These are phyloP conservation scores for Remersonia thermophila DNA, from an alignment of 2,329 filamentous ascomycete species.

Conservation along the genomic window DNA sequence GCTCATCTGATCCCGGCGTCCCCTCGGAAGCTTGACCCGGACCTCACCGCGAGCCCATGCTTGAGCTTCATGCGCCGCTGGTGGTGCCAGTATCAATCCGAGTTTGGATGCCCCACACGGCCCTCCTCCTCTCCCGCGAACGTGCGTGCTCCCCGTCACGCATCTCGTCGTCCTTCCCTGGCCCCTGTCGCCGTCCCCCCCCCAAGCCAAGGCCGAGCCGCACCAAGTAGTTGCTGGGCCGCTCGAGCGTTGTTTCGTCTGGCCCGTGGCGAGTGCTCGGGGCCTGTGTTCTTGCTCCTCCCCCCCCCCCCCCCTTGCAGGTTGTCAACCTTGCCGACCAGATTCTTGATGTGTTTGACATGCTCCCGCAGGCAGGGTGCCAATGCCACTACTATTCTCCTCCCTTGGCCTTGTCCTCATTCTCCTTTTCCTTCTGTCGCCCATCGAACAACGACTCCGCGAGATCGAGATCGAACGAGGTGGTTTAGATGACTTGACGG, in stretches of 20 bases:
- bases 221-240: constrained; percentile 26
- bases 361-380: background rate
- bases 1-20: too few species aligned
- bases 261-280: constrained; percentile 26
- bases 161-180: constrained; percentile 5
- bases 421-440: constrained; percentile 16
- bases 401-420: constrained; percentile 14
- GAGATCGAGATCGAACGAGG: constrained; percentile 18
- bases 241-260: constrained; percentile 33
- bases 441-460: constrained; percentile 17
- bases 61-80: constrained; percentile 14
- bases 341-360: background rate
- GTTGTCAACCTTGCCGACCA: background rate
- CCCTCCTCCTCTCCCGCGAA: background rate
- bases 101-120: constrained; percentile 11
- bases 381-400: constrained; percentile 17
- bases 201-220: constrained; percentile 19
- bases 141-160: constrained; percentile 2
- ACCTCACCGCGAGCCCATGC: constrained; percentile 5
- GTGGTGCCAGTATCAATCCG: constrained; percentile 6
- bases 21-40: constrained; percentile 7
- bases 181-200: constrained; percentile 22
- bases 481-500: constrained; percentile 34
- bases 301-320: constrained; percentile 9
- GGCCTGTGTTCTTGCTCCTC: constrained; percentile 14